Base-by-base conservation (phyloP, 2,329 filamentous ascomycete species). In the Aspergillus novoparasiticus region DNA sequence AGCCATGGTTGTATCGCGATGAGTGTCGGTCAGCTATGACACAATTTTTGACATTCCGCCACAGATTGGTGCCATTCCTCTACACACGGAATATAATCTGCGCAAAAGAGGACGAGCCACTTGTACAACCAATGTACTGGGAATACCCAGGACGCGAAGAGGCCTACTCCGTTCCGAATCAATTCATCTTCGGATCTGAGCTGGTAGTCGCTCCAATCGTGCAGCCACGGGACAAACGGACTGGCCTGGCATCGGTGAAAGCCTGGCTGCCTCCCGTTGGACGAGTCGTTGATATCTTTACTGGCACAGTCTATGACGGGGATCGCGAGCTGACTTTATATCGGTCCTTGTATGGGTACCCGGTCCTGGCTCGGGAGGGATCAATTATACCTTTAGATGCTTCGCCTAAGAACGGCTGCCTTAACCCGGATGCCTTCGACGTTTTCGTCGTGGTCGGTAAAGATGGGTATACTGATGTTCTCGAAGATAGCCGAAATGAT, bases 51-150 rank as follows among this genome's bases (percentile, higher is more conserved):
- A 79, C 80, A 5, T 75, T 88, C 26, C 80, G 87, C 0, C 87
- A 90, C 69, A 79, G 83, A 3, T 75, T 90, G 8, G 78, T 89
- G 30, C 87, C 87, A 0, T 90, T 87, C 64, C 75, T 89, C 2
- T 85, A 88, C 73, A 84, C 84, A 0, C 84, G 85, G 79, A 89
- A 87, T 64, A 78, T 81, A 1, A 73, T 76, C 11, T 80, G 80
- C 0, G 78, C 80, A 0, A 73, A 73, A 1, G 69, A 82, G 0
- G 80, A 81, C 48, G 79, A 84, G 57, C 86, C 87, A 0, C 72
- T 89, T 2, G 74, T 89, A 1, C 84, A 86, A 71, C 87, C 87
- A 0, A 80, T 90, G 78, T 90, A 90, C 76, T 90, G 87, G 87
- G 79, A 81, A 50, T 83, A 85, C 64, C 84, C 85, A 0, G 77